Evolutionary conservation across 139 green algal species (phyloP).

Genomic region (Penium margaritaceum): DNA sequence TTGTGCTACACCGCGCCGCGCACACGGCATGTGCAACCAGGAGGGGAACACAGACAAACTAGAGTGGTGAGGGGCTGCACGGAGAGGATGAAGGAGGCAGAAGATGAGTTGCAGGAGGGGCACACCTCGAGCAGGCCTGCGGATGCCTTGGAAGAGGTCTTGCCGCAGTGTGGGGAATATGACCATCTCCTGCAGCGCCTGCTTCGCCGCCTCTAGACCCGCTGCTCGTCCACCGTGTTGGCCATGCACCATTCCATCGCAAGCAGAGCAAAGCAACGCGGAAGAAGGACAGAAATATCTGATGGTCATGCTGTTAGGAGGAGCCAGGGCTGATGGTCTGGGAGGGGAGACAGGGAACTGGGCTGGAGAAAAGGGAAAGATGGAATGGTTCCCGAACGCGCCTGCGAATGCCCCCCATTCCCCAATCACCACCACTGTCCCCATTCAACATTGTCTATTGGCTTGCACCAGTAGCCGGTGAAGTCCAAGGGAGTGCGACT

Average conservation of each 20-base stretch:
- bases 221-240: conserved; percentile 4
- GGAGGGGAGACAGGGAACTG: background rate
- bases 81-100: background rate
- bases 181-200: conserved; percentile 47
- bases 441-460: no score
- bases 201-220: conserved; percentile 42
- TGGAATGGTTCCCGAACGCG: background rate
- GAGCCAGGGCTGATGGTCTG: no score
- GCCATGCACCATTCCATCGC: background rate
- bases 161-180: conserved; percentile 37
- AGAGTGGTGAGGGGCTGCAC: no score
- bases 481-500: no score
- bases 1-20: no score
- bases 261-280: background rate
- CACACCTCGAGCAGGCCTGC: conserved; percentile 32
- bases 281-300: conserved; percentile 1
- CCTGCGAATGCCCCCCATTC: no score
- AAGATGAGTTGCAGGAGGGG: background rate
- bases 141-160: conserved; percentile 48
- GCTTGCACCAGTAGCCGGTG: no score
- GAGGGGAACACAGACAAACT: no score
- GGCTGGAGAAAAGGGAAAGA: background rate
- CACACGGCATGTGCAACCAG: no score
- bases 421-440: no score
- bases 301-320: no score